phyloP scores from a whole-genome alignment of 768 basidiomycete species.

The Leucogyrophana mollusca region DNA sequence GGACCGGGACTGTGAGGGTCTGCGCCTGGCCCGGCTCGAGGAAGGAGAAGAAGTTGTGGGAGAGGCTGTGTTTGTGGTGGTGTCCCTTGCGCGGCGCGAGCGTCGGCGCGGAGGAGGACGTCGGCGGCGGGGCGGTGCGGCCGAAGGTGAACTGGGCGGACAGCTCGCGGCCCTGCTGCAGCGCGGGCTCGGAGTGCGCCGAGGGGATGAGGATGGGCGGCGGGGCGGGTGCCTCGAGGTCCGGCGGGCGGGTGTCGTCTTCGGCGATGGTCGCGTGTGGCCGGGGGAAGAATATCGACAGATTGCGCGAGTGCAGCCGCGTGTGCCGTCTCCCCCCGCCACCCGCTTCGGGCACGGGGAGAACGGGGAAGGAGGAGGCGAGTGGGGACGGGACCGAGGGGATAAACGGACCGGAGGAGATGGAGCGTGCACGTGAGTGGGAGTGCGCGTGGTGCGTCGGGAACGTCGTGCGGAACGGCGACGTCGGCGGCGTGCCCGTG shows the following conservation, averaged over 20 bases:
- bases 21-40: constrained; percentile 65
- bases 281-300: constrained; percentile 89
- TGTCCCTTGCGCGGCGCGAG: constrained; percentile 55
- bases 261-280: constrained; percentile 64
- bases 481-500: constrained; percentile 28
- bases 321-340: constrained; percentile 49
- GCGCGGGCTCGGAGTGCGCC: constrained; percentile 33
- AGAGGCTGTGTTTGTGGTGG: constrained; percentile 92
- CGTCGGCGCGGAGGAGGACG: constrained; percentile 20
- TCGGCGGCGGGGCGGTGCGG: constrained; percentile 43
- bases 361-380: constrained; percentile 20
- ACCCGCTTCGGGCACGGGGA: background rate
- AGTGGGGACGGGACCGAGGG: constrained; percentile 25
- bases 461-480: constrained; percentile 30
- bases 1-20: constrained; percentile 9
- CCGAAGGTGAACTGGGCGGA: constrained; percentile 66
- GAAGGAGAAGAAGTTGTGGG: constrained; percentile 95
- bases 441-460: constrained; percentile 3
- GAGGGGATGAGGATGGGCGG: constrained; percentile 40
- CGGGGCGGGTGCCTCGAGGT: constrained; percentile 49
- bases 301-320: constrained; percentile 85
- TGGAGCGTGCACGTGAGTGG: constrained; percentile 31
- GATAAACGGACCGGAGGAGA: constrained; percentile 29
- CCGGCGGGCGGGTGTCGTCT: constrained; percentile 48
- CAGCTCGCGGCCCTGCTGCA: constrained; percentile 39